Evolutionary conservation across 2,329 filamentous ascomycete genomes (phyloP), one percentile per base, ranked within the genome.

Genomic region (Claviceps sp.): DNA sequence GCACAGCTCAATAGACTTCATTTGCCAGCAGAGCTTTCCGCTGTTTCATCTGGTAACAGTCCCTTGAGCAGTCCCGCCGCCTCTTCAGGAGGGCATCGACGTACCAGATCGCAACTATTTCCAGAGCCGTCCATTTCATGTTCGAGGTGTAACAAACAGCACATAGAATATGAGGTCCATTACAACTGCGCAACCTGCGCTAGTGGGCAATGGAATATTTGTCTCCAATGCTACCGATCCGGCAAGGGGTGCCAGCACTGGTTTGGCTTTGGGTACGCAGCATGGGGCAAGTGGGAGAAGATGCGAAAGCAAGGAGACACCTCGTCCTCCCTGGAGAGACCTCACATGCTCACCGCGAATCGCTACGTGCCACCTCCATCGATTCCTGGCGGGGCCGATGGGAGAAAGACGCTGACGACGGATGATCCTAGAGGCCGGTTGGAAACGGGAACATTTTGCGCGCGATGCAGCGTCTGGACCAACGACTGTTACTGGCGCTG

Each of bases 401-500:
- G 76, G 7, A 69, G 76, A 43, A 75, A 73, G 56, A 78, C 75
- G 52, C 67, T 82, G 56, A 86, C 81, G 2, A 77, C 73, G 6
- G 82, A 87, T 37, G 79, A 90, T 62, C 86, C 87, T 0, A 69
- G 72, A 4, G 74, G 75, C 40, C 74, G 87, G 23, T 68, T 93
- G 1, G 81, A 93, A 65, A 82, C 79, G 50, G 91, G 91, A 20
- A 82, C 87, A 5, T 96, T 96, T 65, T 97, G 91, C 64, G 80
- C 85, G 39, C 77, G 78, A 47, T 96, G 91, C 64, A 71, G 77
- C 17, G 72, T 77, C 0, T 86, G 81, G 71, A 78, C 88, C 0
- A 90, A 94, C 60, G 78, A 84, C 49, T 93, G 88, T 66, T 95
- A 87, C 67, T 97, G 90, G 91, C 83, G 86, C 55, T 97, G 91